Percentiles rank a stretch among this genome's conserved stretches.
Conservation (phyloP, 2,329 filamentous ascomycete species). For the Paracoccidioides brasiliensis region DNA sequence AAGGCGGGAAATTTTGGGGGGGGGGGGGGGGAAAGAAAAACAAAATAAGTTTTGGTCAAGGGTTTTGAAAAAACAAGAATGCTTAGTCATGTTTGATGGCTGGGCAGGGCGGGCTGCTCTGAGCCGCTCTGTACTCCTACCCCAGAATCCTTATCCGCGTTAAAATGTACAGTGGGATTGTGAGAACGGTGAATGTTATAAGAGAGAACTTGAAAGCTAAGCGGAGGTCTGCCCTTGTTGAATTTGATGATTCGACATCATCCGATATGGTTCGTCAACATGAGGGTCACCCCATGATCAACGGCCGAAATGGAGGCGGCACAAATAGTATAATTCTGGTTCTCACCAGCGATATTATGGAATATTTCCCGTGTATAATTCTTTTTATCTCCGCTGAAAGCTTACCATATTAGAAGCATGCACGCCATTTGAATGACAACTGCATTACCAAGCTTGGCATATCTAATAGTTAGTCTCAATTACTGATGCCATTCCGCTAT, state of each 20-base stretch:
- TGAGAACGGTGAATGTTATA: background rate
- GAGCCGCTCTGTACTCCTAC: background rate
- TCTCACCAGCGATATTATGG: background rate
- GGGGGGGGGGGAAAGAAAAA: background rate
- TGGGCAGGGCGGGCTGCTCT: background rate
- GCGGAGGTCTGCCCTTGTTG: background rate
- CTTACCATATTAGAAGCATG: background rate
- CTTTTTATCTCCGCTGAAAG: background rate
- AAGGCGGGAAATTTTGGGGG: background rate
- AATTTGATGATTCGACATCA: constrained; percentile 3
- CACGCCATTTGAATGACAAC: background rate
- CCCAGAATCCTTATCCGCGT: background rate
- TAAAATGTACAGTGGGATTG: background rate
- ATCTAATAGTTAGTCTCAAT: background rate
- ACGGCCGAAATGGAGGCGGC: background rate
- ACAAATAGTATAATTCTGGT: background rate
- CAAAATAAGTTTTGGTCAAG: background rate
- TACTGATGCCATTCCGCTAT: background rate
- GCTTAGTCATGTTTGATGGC: constrained; percentile 7
- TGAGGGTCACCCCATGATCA: background rate
- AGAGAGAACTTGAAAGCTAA: background rate
- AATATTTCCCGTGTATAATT: background rate
- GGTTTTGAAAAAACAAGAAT: background rate
- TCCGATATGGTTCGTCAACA: background rate
- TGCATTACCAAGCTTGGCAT: no score